Percentiles rank a stretch among this genome's conserved stretches.
Evolutionary conservation across 352 stramenopile genomes (phyloP).

Genomic region (Globisporangium camurandrum): DNA sequence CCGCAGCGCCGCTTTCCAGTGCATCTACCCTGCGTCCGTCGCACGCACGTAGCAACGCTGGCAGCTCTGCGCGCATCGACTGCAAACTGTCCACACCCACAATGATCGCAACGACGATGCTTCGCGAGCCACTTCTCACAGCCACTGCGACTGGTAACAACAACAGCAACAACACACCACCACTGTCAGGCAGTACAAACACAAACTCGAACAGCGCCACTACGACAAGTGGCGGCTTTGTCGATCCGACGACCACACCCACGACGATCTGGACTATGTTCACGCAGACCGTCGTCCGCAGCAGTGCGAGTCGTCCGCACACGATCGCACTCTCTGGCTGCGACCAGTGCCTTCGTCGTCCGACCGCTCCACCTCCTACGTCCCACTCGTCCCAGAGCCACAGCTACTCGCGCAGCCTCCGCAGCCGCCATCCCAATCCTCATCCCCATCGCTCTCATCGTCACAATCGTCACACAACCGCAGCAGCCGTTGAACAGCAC

Average conservation of each 20-base stretch:
- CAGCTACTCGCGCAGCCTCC: too few species aligned
- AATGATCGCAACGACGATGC: constrained; percentile 1
- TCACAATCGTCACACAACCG: background rate
- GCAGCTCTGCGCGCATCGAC: constrained; percentile 5
- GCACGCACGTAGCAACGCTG: constrained; percentile 2
- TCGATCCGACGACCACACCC: constrained; percentile 6
- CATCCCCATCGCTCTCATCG: background rate
- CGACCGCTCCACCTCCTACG: too few species aligned
- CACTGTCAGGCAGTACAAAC: background rate
- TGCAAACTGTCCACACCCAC: constrained; percentile 7
- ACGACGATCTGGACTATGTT: constrained; percentile 13
- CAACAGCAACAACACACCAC: constrained; percentile 4
- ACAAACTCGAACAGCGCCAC: background rate
- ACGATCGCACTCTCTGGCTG: constrained; percentile 10
- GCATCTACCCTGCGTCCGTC: too few species aligned
- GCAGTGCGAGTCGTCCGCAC: constrained; percentile 7
- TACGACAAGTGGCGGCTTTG: background rate
- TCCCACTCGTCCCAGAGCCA: too few species aligned
- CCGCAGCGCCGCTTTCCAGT: too few species aligned
- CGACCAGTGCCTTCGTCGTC: background rate
- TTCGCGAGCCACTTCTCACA: too few species aligned
- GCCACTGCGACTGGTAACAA: background rate
- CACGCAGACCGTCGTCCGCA: constrained; percentile 12
- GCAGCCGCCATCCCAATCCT: background rate
- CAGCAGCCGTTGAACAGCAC: constrained; percentile 4